Evolutionary conservation across 768 basidiomycete species (phyloP), one percentile per base, ranked within the genome.

Genomic region (Dendrothele bispora): DNA sequence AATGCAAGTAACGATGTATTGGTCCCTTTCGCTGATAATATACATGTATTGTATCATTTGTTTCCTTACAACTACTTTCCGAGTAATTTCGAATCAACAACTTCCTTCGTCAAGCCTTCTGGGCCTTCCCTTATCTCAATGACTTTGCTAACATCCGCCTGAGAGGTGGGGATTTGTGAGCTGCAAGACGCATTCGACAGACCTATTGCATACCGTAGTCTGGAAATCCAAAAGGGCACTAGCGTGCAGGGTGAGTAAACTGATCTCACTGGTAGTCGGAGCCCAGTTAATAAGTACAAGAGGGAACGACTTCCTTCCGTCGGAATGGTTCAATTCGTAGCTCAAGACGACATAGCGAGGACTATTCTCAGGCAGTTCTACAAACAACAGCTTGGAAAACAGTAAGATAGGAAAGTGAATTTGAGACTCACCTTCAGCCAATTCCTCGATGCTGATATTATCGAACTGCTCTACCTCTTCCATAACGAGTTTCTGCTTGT

Each of bases 271-370:
- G 7, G 83, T 75, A 3, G 71, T 75, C 15, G 92, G 94, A 21
- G 82, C 79, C 93, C 93, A 97, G 70, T 95, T 94, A 64, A 97
- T 70, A 39, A 95, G 74, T 11, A 91, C 83, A 10, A 97, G 72
- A 2, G 93, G 93, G 56, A 85, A 90, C 1, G 90, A 93, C 50
- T 75, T 88, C 39, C 94, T 75, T 3, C 92, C 93, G 58, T 95
- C 93, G 7, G 62, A 62, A 63, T 95, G 90, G 43, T 75, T 74
- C 28, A 93, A 78, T 59, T 89, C 88, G 58, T 94, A 86, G 8
- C 89, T 92, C 38, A 94, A 74, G 21, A 95, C 65, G 39, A 95
- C 84, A 63, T 89, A 94, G 56, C 94, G 80, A 5, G 93, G 93
- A 7, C 87, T 79, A 60, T 86, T 88, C 68, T 88, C 91, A 0